Percentiles rank a stretch among this genome's conserved stretches.
Evolutionary conservation across 495 filamentous ascomycete genomes (phyloP).

Genomic region (Echria macrotheca): DNA sequence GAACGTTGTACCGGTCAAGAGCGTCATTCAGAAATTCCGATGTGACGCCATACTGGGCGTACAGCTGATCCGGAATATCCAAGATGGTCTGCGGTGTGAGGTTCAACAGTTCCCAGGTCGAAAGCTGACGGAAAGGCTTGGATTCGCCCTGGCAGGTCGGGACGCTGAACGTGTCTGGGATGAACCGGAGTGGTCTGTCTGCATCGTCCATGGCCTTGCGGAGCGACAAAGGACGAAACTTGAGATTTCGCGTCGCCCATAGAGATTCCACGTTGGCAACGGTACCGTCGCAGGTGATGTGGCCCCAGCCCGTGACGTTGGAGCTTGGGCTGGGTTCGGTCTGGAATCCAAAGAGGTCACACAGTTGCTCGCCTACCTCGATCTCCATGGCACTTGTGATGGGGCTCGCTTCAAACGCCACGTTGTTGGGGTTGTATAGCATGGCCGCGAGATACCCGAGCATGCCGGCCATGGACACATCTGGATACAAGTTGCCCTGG

Average conservation of each 20-base stretch:
- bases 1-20: constrained; percentile 36
- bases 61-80: constrained; percentile 34
- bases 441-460: constrained; percentile 45
- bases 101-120: constrained; percentile 46
- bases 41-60: constrained; percentile 34
- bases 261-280: constrained; percentile 46
- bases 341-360: constrained; percentile 40
- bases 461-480: constrained; percentile 24
- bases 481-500: constrained; percentile 41
- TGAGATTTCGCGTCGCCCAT: constrained; percentile 44
- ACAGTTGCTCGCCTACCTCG: constrained; percentile 40
- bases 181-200: constrained; percentile 25
- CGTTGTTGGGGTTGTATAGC: constrained; percentile 48
- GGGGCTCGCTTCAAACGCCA: constrained; percentile 41
- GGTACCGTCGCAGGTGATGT: constrained; percentile 40
- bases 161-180: constrained; percentile 31
- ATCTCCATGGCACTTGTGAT: constrained; percentile 37
- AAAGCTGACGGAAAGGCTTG: constrained; percentile 33
- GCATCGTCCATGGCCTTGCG: constrained; percentile 30
- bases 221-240: constrained; percentile 43
- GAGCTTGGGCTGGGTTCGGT: constrained; percentile 17
- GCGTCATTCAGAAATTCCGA: constrained; percentile 25
- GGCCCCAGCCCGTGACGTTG: constrained; percentile 30
- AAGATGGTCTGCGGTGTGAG: constrained; percentile 34
- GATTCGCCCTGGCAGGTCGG: constrained; percentile 27